Base-by-base conservation (phyloP, 2,329 filamentous ascomycete species). In the Pyrenochaeta sp. region DNA sequence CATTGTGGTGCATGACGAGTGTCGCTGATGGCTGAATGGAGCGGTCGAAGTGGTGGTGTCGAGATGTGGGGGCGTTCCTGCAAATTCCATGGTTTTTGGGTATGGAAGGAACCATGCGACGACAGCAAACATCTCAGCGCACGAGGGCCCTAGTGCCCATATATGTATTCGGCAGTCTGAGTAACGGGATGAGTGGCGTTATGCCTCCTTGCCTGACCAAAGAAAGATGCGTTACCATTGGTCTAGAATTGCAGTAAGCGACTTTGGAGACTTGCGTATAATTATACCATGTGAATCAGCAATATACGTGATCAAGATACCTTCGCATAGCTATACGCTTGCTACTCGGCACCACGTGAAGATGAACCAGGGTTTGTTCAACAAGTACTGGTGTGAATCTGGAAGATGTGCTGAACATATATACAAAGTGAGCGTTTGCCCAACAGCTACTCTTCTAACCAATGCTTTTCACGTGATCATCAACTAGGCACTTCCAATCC, bases 401-500 rank as follows among this genome's bases (percentile, higher is more conserved):
- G 3, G 34, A 36, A 36, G 12, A 13, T 13, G 8, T 13, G 34
- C 6, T 15, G 13, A 13, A 28, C 4, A 15, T n/a, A 27, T 44
- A 27, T 44, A 27, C 25, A 34, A 10, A 22, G 2, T 19, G 19
- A 24, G 4, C 15, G 2, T 40, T 2, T 50, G 10, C 15, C 36
- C n/a, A 4, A 5, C 4, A 8, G 15, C 19, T 36, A 25, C 44
- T 47, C 34, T 37, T 50, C 54, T 64, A 72, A 8, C 66, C 67
- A 58, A 74, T 74, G 8, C 50, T 34, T 42, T 64, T 68, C 24
- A 72, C 52, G 52, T 75, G 72, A 15, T 72, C 45, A 13, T 64
- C 64, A 22, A 75, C 73, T 44, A 76, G 40, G 45, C 73, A 76
- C 13, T 62, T 70, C 72, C 72, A 77, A 47, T 77, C 66, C 22